These are phyloP conservation scores for Triticum turgidum DNA, from an alignment of 176 grass and related monocot species.

Conservation along the genomic window DNA sequence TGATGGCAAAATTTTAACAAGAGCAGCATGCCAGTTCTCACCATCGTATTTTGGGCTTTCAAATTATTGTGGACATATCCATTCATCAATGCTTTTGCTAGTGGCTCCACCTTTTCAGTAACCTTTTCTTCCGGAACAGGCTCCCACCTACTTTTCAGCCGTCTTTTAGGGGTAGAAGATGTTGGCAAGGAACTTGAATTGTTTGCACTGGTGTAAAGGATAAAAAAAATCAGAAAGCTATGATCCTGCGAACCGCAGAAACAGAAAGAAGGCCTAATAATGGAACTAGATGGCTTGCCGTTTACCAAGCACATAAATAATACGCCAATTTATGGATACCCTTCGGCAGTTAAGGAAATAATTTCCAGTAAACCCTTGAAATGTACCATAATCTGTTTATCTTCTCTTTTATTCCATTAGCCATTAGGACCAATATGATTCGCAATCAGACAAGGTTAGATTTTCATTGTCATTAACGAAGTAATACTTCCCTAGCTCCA, in stretches of 20 bases:
- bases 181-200: conserved; percentile 44
- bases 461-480: background rate
- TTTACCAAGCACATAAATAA: background rate
- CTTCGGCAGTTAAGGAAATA: background rate
- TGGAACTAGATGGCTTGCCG: background rate
- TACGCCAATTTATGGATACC: background rate
- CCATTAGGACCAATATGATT: background rate
- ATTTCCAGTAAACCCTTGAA: background rate
- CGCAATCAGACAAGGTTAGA: background rate
- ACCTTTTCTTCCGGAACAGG: conserved; percentile 63
- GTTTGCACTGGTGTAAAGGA: conserved; percentile 42
- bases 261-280: background rate
- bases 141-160: conserved; percentile 91
- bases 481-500: background rate
- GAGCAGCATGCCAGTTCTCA: conserved; percentile 36
- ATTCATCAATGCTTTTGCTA: conserved; percentile 42
- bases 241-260: conserved; percentile 18
- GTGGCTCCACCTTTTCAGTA: conserved; percentile 47
- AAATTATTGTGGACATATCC: conserved; percentile 32
- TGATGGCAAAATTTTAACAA: background rate
- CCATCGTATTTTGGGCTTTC: conserved; percentile 48
- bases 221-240: conserved; percentile 24
- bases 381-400: background rate
- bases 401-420: background rate
- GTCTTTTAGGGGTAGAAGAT: conserved; percentile 47